phyloP scores from a whole-genome alignment of 192 early-diverging fungal genomes.

The Gigaspora rosea region DNA sequence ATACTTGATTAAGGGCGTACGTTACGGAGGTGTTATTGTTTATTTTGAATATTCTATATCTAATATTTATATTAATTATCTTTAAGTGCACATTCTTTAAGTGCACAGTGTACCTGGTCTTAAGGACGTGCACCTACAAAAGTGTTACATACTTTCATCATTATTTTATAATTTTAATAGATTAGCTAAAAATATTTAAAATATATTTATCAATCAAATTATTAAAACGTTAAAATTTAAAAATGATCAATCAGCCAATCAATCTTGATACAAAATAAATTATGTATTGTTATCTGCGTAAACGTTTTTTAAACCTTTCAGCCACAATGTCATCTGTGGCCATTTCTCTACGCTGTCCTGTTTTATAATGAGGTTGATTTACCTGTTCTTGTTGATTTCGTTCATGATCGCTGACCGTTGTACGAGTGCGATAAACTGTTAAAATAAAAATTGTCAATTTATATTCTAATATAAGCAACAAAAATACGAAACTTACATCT shows the following conservation, averaged over 20 bases:
- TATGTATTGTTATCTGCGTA: conserved; percentile 54
- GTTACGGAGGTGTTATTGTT: too few relatives aligned
- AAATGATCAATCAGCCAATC: neutral
- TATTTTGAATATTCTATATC: too few relatives aligned
- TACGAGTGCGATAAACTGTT: conserved; percentile 30
- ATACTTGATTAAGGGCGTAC: too few relatives aligned
- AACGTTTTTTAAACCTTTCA: conserved; percentile 84
- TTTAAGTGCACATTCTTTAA: too few relatives aligned
- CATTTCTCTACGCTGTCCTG: conserved; percentile 62
- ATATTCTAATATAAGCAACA: neutral
- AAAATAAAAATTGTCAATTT: neutral
- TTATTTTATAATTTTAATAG: too few relatives aligned
- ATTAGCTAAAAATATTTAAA: neutral
- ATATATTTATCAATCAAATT: too few relatives aligned
- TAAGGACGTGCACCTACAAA: too few relatives aligned
- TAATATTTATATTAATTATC: too few relatives aligned
- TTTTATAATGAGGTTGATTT: conserved; percentile 35
- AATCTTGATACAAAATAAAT: neutral
- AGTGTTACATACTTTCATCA: too few relatives aligned
- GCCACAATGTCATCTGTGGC: conserved; percentile 84
- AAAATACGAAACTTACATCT: conserved; percentile 31
- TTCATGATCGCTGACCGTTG: conserved; percentile 28
- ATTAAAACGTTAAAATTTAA: neutral
- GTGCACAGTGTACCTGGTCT: too few relatives aligned
- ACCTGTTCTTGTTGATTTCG: conserved; percentile 33